Evolutionary conservation across 139 green algal species (phyloP), one percentile per base, ranked within the genome.

Genomic region (Monoraphidium neglectum): DNA sequence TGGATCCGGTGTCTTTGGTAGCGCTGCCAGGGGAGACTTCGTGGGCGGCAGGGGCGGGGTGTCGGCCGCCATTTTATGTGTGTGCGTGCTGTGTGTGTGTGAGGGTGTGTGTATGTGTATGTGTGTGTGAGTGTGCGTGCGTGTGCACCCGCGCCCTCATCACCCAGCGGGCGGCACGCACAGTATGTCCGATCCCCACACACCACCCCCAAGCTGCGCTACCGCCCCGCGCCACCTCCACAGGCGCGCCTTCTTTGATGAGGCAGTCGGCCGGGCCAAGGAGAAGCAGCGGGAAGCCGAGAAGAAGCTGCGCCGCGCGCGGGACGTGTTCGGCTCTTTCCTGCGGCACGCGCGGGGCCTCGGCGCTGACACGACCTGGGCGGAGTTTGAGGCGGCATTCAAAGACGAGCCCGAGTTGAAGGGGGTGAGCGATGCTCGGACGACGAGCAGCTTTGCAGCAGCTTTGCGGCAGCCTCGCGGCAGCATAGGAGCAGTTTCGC

Each of bases 221-320:
- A n/a, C n/a, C 60, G 59, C 30, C 13, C 47, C 68, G n/a, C 36
- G 69, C 43, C 53, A 80, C 36, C 47, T n/a, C 51, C 60, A 66
- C 73, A 93, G 88, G 82, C 76, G 83, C 62, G 49, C 82, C 59
- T 90, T 84, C 76, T 90, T 89, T 68, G 84, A 92, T 26, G 90
- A 93, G 81, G 49, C 56, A 77, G 63, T 73, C 32, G 87, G 77
- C 23, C 76, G 76, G n/a, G 85, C 83, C 63, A 80, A 83, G 56
- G 61, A 79, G 36, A 77, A 81, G 38, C 75, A 79, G 65, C 74
- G 76, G 32, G 77, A 87, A 26, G 82, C 84, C 65, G 84, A 68
- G 32, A 16, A 5, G 28, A 74, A 75, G 38, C 16, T 40, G 33
- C 60, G 49, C 33, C 56, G 72, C 23, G 77, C 76, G 24, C 38